Conservation (phyloP, 495 filamentous ascomycete genomes). For the Xylaria palmicola region DNA sequence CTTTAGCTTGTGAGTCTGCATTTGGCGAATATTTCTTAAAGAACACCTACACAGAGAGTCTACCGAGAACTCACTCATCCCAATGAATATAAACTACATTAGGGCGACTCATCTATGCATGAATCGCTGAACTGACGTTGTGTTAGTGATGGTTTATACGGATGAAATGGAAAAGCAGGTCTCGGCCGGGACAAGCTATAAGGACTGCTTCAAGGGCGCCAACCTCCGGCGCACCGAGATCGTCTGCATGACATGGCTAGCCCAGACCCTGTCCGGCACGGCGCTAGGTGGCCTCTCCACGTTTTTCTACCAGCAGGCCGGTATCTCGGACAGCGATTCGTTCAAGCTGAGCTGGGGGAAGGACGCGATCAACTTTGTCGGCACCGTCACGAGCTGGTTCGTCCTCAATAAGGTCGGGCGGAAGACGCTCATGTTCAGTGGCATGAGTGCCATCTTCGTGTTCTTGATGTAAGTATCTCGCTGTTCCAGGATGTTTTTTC, state of each 20-base stretch:
- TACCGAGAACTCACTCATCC: neutral
- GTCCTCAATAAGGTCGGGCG: constrained; percentile 50
- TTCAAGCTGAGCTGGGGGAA: constrained; percentile 40
- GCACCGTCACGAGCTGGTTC: constrained; percentile 53
- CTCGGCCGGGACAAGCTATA: constrained; percentile 54
- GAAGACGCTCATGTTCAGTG: constrained; percentile 52
- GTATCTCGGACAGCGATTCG: constrained; percentile 57
- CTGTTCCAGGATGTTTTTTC: neutral
- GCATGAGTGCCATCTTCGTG: constrained; percentile 41
- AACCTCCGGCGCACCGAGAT: constrained; percentile 70
- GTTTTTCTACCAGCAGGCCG: constrained; percentile 69
- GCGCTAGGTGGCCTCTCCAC: constrained; percentile 68
- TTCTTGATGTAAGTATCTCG: constrained; percentile 37
- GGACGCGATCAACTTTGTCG: constrained; percentile 49
- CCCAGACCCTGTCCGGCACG: constrained; percentile 69
- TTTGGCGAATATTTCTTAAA: neutral
- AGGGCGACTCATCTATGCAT: no score
- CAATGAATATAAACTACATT: no score
- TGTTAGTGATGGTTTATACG: constrained; percentile 46
- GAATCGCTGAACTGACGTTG: no score
- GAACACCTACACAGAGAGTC: neutral
- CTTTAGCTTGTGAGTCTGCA: constrained; percentile 26
- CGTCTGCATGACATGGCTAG: constrained; percentile 64
- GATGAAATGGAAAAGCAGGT: constrained; percentile 59
- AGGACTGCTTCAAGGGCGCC: constrained; percentile 65